A percentile compares a stretch with the other conserved stretches of the same genome.
Conservation (phyloP, 1,284 basidiomycete genomes). For the Peniophora sp. region DNA sequence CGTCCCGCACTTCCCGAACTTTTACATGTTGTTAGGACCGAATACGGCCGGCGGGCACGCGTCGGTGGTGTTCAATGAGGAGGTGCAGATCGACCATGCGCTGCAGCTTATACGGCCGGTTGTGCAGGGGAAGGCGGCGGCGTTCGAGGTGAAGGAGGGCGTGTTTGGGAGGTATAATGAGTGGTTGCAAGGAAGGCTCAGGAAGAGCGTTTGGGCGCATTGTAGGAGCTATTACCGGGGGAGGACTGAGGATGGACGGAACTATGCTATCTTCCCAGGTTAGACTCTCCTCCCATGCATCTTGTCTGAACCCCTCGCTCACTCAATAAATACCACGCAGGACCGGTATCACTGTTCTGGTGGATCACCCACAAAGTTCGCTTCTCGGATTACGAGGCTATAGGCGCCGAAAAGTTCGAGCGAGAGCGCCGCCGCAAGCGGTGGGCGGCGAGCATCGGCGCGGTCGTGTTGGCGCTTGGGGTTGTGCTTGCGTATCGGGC, state of each 20-base stretch:
- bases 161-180: slow-evolving; percentile 35
- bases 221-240: slow-evolving; percentile 43
- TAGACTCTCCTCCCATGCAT: too few relatives aligned
- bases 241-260: slow-evolving; percentile 26
- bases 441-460: too few relatives aligned
- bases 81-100: slow-evolving; percentile 39
- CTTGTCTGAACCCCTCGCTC: too few relatives aligned
- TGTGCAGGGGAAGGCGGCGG: slow-evolving; percentile 33
- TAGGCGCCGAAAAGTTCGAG: slow-evolving; percentile 22
- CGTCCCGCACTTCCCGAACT: slow-evolving; percentile 44
- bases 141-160: slow-evolving; percentile 35
- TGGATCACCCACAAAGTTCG: slow-evolving; percentile 32
- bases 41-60: slow-evolving; percentile 47
- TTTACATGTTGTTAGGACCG: slow-evolving; percentile 37
- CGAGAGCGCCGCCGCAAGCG: slow-evolving; percentile 8
- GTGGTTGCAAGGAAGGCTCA: slow-evolving; percentile 37
- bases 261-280: slow-evolving; percentile 35
- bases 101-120: slow-evolving; percentile 41
- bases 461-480: too few relatives aligned
- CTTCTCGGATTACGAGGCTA: slow-evolving; percentile 32
- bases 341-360: slow-evolving; percentile 39
- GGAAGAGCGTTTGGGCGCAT: slow-evolving; percentile 36
- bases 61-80: slow-evolving; percentile 43
- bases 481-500: too few relatives aligned
- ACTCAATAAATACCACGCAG: slow-evolving; percentile 10